phyloP scores from a whole-genome alignment of 108 stramenopile genomes.

The Licmophora abbreviata region DNA sequence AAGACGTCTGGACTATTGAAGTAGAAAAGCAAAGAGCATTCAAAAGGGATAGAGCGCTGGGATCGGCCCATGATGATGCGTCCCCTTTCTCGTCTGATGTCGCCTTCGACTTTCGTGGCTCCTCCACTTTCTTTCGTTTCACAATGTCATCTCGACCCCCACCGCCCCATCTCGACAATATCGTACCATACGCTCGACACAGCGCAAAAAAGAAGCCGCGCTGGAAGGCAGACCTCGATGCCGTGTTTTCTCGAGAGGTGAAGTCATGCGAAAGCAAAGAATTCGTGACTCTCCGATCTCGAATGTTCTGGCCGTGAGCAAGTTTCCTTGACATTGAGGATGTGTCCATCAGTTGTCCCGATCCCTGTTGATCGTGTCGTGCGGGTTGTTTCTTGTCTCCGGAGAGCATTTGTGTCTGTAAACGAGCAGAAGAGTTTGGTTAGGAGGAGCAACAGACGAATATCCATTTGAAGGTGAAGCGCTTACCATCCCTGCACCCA shows the following conservation, averaged over 20 bases:
- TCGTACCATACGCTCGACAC: constrained; percentile 52
- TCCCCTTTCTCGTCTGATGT: no score
- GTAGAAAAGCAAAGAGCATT: constrained; percentile 79
- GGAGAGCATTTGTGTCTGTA: background rate
- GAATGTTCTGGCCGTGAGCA: constrained; percentile 34
- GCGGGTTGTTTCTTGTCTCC: background rate
- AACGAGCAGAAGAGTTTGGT: background rate
- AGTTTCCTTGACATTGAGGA: constrained; percentile 51
- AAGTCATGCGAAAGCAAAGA: constrained; percentile 2
- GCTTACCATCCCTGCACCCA: constrained; percentile 25
- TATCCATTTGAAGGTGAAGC: background rate
- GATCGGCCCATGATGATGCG: no score
- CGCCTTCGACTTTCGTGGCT: constrained; percentile 25
- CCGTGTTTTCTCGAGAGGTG: background rate
- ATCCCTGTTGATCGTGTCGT: constrained; percentile 12
- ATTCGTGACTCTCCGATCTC: constrained; percentile 14
- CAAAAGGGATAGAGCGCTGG: constrained; percentile 47
- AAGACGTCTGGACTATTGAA: constrained; percentile 32
- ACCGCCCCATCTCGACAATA: constrained; percentile 83
- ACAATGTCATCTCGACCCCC: constrained; percentile 55
- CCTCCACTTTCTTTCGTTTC: constrained; percentile 6
- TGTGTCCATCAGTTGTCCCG: constrained; percentile 46
- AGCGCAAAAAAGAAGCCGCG: constrained; percentile 21
- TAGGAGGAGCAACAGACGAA: background rate
- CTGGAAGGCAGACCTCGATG: constrained; percentile 2